A percentile compares a stretch with the other conserved stretches of the same genome.
These are phyloP conservation scores for Thraustochytrium sp. DNA, from an alignment of 352 stramenopile species.

Conservation along the genomic window DNA sequence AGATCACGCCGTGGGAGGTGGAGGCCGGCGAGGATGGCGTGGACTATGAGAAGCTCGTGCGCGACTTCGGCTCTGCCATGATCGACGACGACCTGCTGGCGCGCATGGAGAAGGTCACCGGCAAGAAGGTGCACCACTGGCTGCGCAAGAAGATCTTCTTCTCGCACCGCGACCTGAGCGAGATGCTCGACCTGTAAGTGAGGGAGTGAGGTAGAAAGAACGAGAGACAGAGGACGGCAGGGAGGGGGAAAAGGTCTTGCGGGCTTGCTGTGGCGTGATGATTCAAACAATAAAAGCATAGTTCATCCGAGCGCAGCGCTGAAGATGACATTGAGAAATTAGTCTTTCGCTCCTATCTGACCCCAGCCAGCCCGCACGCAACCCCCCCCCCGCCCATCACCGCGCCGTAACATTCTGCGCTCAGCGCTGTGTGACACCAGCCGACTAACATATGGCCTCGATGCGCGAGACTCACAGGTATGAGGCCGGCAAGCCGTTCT, in stretches of 20 bases:
- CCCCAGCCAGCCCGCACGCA: background rate
- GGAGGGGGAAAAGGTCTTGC: too few relatives aligned
- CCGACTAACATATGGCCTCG: constrained; percentile 43
- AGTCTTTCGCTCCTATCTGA: constrained; percentile 47
- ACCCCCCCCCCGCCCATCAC: background rate
- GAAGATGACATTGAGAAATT: constrained; percentile 39
- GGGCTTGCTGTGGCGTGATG: background rate
- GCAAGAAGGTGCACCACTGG: constrained; percentile 88
- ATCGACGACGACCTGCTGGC: constrained; percentile 86
- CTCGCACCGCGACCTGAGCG: constrained; percentile 94
- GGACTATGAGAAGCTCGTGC: constrained; percentile 98
- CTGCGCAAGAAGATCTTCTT: constrained; percentile 98
- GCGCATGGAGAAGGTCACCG: constrained; percentile 90
- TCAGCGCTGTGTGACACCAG: background rate
- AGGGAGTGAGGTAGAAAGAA: too few relatives aligned
- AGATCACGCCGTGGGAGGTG: constrained; percentile 85
- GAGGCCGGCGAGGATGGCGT: constrained; percentile 82
- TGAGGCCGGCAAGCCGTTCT: constrained; percentile 93
- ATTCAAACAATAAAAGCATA: constrained; percentile 35
- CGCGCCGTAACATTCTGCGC: background rate
- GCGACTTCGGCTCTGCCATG: constrained; percentile 91
- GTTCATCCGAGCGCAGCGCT: constrained; percentile 1
- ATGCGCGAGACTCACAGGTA: constrained; percentile 60
- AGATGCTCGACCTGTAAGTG: constrained; percentile 74
- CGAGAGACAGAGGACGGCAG: too few relatives aligned